A percentile compares a stretch with the other conserved stretches of the same genome.
phyloP scores from a whole-genome alignment of 2,329 filamentous ascomycete species.

The Colletotrichum cuscutae region DNA sequence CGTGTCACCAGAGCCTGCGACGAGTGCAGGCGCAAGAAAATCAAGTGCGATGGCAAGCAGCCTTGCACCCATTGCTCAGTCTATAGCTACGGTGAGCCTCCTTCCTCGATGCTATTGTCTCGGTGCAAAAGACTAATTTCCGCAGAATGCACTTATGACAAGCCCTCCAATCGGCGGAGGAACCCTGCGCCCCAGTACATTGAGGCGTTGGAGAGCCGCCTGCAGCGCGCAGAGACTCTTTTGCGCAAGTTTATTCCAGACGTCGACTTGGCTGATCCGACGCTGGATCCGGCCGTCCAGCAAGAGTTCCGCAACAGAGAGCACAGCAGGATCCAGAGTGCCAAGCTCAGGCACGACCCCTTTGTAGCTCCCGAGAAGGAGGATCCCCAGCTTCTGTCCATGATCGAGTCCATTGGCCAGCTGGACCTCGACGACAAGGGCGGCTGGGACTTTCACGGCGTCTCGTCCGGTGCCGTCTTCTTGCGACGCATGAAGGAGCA shows the following conservation, averaged over 20 bases:
- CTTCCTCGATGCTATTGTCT: too few species aligned
- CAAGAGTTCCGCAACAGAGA: conserved; percentile 72
- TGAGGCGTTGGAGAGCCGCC: conserved; percentile 83
- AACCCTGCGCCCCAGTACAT: conserved; percentile 95
- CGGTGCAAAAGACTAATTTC: conserved; percentile 37
- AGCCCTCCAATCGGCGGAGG: conserved; percentile 89
- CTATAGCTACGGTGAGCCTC: conserved; percentile 86
- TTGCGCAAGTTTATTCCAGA: conserved; percentile 85
- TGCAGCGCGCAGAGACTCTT: conserved; percentile 85
- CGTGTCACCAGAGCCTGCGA: conserved; percentile 85
- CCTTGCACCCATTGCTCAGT: conserved; percentile 96
- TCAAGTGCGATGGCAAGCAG: conserved; percentile 88
- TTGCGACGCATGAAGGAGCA: conserved; percentile 88
- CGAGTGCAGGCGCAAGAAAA: conserved; percentile 86
- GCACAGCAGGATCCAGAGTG: conserved; percentile 57
- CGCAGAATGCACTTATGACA: conserved; percentile 92
- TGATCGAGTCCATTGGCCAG: conserved; percentile 93
- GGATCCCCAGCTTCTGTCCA: conserved; percentile 85
- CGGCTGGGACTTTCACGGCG: conserved; percentile 94
- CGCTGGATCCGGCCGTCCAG: conserved; percentile 80
- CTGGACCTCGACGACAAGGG: conserved; percentile 92
- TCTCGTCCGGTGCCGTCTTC: conserved; percentile 92
- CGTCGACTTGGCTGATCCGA: conserved; percentile 85
- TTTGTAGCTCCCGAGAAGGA: conserved; percentile 55
- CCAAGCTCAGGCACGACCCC: conserved; percentile 51